Evolutionary conservation across 129 eudicot genomes (phyloP).

Genomic region (Saussurea involucrata): DNA sequence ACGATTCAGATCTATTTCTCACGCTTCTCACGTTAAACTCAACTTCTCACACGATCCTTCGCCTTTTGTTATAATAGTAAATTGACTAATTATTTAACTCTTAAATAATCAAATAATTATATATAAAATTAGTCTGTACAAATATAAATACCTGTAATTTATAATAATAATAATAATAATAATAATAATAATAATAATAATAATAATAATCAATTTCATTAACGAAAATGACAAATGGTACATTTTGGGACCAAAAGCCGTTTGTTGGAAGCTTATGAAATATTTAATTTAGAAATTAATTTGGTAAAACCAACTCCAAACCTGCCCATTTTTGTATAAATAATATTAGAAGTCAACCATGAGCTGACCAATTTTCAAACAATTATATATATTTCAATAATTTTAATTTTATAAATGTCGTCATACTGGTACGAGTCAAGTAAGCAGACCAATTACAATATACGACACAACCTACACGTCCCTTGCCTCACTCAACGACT

Average conservation of each 20-base stretch:
- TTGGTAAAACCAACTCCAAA: conserved; percentile 29
- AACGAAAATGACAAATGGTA: conserved; percentile 12
- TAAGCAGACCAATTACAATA: conserved; percentile 3
- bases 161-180: no score
- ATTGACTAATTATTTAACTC: no score
- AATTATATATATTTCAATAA: neutral
- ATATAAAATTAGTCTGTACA: no score
- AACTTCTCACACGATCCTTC: no score
- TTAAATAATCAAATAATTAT: no score
- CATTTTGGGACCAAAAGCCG: conserved; percentile 19
- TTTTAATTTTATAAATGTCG: conserved; percentile 6
- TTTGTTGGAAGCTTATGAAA: conserved; percentile 11
- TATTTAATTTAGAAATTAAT: conserved; percentile 9
- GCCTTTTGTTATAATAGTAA: no score
- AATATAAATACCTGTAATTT: no score
- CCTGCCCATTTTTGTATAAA: conserved; percentile 15
- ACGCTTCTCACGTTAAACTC: no score
- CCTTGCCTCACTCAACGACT: no score
- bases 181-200: no score
- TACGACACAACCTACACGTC: neutral
- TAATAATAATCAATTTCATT: neutral
- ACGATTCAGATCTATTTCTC: no score
- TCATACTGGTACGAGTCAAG: conserved; percentile 6
- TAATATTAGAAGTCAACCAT: conserved; percentile 5
- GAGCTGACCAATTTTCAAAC: conserved; percentile 12